Base-by-base conservation (phyloP, 2,329 filamentous ascomycete species). In the Microdochium trichocladiopsis region DNA sequence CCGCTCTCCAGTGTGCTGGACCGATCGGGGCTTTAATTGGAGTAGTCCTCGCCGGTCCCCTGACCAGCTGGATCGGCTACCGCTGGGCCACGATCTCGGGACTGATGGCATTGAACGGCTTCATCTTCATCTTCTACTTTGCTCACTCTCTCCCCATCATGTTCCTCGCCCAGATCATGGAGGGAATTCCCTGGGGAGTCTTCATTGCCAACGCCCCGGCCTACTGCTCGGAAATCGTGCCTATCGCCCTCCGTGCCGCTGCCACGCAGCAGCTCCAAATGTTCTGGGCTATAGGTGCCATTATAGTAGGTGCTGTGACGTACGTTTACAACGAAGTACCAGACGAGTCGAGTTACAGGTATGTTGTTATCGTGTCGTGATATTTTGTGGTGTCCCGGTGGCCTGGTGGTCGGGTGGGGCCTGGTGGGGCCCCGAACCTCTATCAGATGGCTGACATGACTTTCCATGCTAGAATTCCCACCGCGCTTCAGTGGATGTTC, bases 141-240 rank as follows among this genome's bases (percentile, higher is more conserved):
- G 75, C 64, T 58, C 63, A 73, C 53, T 70, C 66, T 51, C 62
- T 71, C 6, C 59, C 63, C 1, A 65, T 78, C 56, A 66, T 78
- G 53, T 75, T 83, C 59, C 72, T 72, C 4, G 69, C 74, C 36
- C 81, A 85, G 69, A 66, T 82, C 51, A 72, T 85, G 48, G 80
- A 83, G 64, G 82, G 82, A 55, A 61, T 86, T 22, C 82, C 82
- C 2, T 86, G 82, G 82, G 82, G 82, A 24, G 77, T 86, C 60
- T 86, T 86, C 65, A 82, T 84, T 58, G 80, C 82, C 62, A 84
- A 84, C 62, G 75, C 82, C 4, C 82, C 82, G 1, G 82, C 82
- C 6, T 86, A 84, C 69, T 80, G 41, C 21, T 18, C 14, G 6
- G 82, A 86, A 63, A 82, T 86, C 52, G 79, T 82, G 2, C 82